Conservation (phyloP, 1,284 basidiomycete species). For the Inonotus hispidus region DNA sequence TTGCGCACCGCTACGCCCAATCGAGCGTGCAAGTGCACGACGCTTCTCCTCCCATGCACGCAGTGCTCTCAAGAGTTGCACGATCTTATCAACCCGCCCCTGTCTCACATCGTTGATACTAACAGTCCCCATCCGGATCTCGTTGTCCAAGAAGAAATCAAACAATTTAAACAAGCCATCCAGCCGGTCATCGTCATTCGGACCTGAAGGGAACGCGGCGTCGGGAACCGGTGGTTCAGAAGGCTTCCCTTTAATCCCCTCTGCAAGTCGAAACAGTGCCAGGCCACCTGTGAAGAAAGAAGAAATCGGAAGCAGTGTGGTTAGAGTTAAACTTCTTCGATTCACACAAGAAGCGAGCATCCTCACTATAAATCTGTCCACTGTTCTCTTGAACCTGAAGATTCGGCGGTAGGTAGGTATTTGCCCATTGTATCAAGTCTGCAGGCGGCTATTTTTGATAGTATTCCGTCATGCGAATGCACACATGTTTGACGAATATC, state of each 20-base stretch:
- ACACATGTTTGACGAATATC: constrained; percentile 17
- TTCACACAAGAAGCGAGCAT: neutral
- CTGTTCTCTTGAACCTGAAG: constrained; percentile 55
- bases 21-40: constrained; percentile 45
- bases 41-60: constrained; percentile 75
- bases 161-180: constrained; percentile 86
- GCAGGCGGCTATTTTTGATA: constrained; percentile 28
- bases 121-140: constrained; percentile 82
- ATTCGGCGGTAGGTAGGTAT: constrained; percentile 66
- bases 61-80: constrained; percentile 71
- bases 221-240: constrained; percentile 68
- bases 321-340: neutral
- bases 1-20: constrained; percentile 29
- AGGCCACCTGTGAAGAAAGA: constrained; percentile 30
- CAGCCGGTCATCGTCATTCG: constrained; percentile 65
- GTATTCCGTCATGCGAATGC: neutral
- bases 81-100: constrained; percentile 73
- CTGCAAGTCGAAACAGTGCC: constrained; percentile 69
- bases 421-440: constrained; percentile 79
- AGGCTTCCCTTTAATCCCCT: constrained; percentile 67
- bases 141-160: constrained; percentile 84
- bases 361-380: constrained; percentile 52
- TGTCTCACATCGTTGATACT: constrained; percentile 87
- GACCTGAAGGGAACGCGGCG: constrained; percentile 66
- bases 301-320: neutral